Evolutionary conservation across 2,329 filamentous ascomycete species (phyloP), one percentile per base, ranked within the genome.

Genomic region (Pezicula neosporulosa): DNA sequence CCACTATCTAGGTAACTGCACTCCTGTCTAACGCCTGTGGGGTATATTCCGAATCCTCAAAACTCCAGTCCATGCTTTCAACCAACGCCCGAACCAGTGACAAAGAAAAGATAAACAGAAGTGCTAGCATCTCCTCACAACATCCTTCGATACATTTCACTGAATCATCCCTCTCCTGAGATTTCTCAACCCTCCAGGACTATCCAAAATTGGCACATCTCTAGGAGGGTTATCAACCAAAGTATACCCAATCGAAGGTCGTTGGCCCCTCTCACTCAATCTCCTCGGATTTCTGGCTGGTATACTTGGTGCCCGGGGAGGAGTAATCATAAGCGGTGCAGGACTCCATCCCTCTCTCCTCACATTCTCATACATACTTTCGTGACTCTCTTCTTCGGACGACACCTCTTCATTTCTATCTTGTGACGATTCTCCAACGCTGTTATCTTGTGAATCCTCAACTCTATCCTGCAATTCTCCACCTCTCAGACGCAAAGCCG

Each of bases 271-370:
- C 18, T 42, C 24, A 24, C 39, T 42, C 18, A 42, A 8, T 7
- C 39, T 19, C 5, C 16, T 42, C 10, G 39, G 39, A 19, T 42
- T 24, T 12, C 39, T 19, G 5, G 16, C 18, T 19, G 39, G 39
- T 21, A 24, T 15, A 13, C 18, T 13, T 8, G 39, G 39, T 2
- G 15, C 24, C 6, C 24, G 21, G 10, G 41, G 7, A 19, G 35
- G 36, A 24, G 30, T 18, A 9, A 19, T 30, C 24, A 4, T 33
- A n/a, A 48, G 36, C 2, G 36, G 36, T n/a, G 36, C 37, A 19
- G 47, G 47, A 30, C 47, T 48, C 47, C 47, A 48, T 19, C 47
- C 47, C 21, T 42, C 47, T 8, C 16, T 19, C 27, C 35, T 37
- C 6, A 47, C 16, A 16, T 47, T 42, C 39, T 42, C 16, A 21